Conservation (phyloP, 306 rosid genomes). For the Fragaria vesca region DNA sequence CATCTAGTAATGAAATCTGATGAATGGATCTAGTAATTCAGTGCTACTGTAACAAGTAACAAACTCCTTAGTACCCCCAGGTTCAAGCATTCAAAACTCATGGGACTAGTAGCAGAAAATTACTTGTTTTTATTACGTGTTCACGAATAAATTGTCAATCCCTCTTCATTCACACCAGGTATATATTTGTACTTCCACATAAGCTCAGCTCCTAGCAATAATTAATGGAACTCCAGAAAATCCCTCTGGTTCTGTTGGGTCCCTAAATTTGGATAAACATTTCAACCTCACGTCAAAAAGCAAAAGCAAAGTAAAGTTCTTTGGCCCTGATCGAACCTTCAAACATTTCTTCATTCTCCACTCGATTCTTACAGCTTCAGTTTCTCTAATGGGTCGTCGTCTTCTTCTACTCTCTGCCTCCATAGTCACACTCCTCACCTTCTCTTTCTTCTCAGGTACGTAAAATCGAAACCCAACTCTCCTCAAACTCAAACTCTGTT, state of each 20-base stretch:
- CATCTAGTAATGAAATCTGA: too few species aligned
- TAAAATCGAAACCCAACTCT: neutral
- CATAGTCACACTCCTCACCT: slow-evolving; percentile 35
- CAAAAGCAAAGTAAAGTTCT: slow-evolving; percentile 44
- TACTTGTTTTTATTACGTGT: neutral
- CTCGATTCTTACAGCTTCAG: neutral
- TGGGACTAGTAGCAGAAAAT: neutral
- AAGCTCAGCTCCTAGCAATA: neutral
- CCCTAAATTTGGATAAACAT: neutral
- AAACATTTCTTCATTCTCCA: neutral
- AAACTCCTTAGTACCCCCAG: neutral
- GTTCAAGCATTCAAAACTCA: neutral
- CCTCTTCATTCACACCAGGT: neutral
- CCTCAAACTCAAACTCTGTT: neutral
- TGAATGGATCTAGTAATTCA: too few species aligned
- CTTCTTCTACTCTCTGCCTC: slow-evolving; percentile 36
- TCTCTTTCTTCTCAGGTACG: slow-evolving; percentile 60
- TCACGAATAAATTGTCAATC: neutral
- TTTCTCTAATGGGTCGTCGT: slow-evolving; percentile 43
- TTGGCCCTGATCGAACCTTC: slow-evolving; percentile 16
- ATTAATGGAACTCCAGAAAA: neutral
- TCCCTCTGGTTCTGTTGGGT: neutral
- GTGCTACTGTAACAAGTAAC: too few species aligned
- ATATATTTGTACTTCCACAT: neutral
- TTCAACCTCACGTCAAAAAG: neutral